Evolutionary conservation across 148 eudicot genomes (phyloP).

Genomic region (Spergularia bocconei): DNA sequence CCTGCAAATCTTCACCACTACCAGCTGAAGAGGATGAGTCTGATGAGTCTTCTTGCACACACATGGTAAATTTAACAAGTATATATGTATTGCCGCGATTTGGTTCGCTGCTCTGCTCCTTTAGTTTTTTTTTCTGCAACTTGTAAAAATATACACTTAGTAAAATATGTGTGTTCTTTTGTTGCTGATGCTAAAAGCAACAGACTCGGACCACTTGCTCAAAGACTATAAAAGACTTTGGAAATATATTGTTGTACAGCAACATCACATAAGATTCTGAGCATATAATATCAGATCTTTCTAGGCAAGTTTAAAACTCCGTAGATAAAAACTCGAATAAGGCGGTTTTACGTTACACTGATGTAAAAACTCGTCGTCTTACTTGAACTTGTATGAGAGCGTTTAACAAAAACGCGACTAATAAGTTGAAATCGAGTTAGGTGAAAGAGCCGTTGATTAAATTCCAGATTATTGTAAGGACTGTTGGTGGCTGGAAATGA

Average conservation of each 20-base stretch:
- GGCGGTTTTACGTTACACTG: no score
- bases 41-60: conserved; percentile 36
- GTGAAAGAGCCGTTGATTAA: conserved; percentile 20
- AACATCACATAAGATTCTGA: conserved; percentile 31
- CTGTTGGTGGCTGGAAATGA: conserved; percentile 10
- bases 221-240: not conserved
- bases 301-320: not conserved
- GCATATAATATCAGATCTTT: conserved; percentile 28
- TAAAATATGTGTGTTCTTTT: conserved; percentile 13
- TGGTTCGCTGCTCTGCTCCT: conserved; percentile 16
- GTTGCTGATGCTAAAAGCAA: conserved; percentile 33
- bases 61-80: conserved; percentile 34
- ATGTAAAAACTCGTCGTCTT: no score
- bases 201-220: conserved; percentile 12
- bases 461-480: conserved; percentile 4
- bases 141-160: not conserved
- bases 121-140: conserved; percentile 1
- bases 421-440: not conserved
- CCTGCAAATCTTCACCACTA: conserved; percentile 29
- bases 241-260: not conserved
- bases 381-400: no score
- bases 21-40: conserved; percentile 25
- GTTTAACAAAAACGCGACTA: no score
- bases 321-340: no score
- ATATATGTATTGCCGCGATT: not conserved